Conservation (phyloP, 163 green algal species). For the Prototheca wickerhamii region DNA sequence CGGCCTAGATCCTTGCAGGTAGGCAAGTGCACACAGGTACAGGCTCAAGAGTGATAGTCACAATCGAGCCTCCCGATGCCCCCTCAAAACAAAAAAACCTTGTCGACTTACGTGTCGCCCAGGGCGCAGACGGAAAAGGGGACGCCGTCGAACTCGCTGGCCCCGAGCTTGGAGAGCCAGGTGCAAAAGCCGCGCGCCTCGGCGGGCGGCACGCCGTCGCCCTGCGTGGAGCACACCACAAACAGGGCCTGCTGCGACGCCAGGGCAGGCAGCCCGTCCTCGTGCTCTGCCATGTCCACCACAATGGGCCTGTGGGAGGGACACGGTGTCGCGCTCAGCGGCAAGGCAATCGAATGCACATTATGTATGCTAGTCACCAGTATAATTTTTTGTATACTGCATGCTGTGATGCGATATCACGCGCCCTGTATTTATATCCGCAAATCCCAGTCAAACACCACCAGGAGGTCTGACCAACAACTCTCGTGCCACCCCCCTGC, state of each 20-base stretch:
- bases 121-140: slow-evolving; percentile 72
- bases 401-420: no score
- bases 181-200: slow-evolving; percentile 80
- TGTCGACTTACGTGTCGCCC: slow-evolving; percentile 60
- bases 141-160: slow-evolving; percentile 28
- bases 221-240: slow-evolving; percentile 81
- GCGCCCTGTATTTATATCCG: no score
- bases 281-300: slow-evolving; percentile 67
- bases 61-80: neutral
- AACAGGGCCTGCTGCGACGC: slow-evolving; percentile 56
- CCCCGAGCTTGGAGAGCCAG: slow-evolving; percentile 50
- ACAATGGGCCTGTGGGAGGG: slow-evolving; percentile 62
- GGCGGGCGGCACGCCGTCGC: slow-evolving; percentile 80
- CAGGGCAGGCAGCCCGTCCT: slow-evolving; percentile 33
- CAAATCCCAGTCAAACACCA: no score
- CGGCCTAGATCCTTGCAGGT: neutral
- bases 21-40: no score
- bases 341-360: neutral
- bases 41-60: no score
- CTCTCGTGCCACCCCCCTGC: neutral
- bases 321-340: neutral
- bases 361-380: no score
- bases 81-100: neutral
- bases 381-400: no score
- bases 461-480: no score